These are phyloP conservation scores for Russula compacta DNA, from an alignment of 768 basidiomycete species.

Conservation along the genomic window DNA sequence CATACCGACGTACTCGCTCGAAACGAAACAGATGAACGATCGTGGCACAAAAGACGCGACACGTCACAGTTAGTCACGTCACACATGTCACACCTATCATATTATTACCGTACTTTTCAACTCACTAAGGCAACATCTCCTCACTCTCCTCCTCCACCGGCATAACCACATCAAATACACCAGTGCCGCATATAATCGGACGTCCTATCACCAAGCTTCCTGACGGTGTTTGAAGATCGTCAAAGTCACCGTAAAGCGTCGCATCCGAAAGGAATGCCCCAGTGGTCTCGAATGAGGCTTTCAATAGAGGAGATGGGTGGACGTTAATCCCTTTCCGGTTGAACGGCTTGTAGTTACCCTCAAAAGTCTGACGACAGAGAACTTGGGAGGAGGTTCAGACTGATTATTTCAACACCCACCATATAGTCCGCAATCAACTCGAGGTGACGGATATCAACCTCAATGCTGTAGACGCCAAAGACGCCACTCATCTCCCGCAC, in stretches of 20 bases:
- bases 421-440: slow-evolving; percentile 99
- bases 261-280: slow-evolving; percentile 87
- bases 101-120: not conserved
- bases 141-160: slow-evolving; percentile 13
- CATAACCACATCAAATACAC: slow-evolving; percentile 83
- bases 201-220: slow-evolving; percentile 87
- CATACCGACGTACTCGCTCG: slow-evolving; percentile 1
- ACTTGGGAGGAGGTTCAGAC: not conserved
- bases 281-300: slow-evolving; percentile 97
- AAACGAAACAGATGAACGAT: not conserved
- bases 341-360: slow-evolving; percentile 96
- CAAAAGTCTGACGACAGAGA: slow-evolving; percentile 72
- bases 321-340: slow-evolving; percentile 91
- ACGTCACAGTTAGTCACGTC: slow-evolving; percentile 10
- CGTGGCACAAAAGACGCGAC: slow-evolving; percentile 6
- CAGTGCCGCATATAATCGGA: slow-evolving; percentile 87
- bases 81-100: not conserved
- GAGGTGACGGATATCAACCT: slow-evolving; percentile 87
- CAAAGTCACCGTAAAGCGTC: slow-evolving; percentile 90
- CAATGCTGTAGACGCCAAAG: slow-evolving; percentile 92
- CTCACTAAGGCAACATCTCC: not conserved
- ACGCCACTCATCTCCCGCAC: slow-evolving; percentile 86
- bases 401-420: slow-evolving; percentile 43
- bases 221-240: slow-evolving; percentile 83
- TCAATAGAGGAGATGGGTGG: slow-evolving; percentile 91